Evolutionary conservation across 495 filamentous ascomycete species (phyloP).

Genomic region (Acidiella bohemica): DNA sequence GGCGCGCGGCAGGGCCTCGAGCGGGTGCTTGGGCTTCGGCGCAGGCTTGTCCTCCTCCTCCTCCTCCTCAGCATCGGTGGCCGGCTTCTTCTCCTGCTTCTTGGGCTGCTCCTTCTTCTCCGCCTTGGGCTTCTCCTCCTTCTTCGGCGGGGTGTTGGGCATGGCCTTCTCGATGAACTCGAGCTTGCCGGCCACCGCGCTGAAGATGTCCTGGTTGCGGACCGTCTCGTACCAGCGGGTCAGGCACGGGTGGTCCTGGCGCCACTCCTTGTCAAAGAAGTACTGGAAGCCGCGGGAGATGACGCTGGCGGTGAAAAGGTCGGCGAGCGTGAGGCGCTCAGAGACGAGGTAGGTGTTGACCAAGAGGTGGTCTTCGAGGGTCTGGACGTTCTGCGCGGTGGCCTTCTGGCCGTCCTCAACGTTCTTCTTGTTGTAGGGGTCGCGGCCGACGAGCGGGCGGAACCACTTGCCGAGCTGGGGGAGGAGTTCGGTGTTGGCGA

Average conservation of each 20-base stretch:
- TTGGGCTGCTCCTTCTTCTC: conserved; percentile 40
- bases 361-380: conserved; percentile 75
- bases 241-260: conserved; percentile 64
- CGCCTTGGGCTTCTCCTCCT: conserved; percentile 46
- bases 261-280: conserved; percentile 81
- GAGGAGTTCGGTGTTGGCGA: conserved; percentile 74
- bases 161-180: conserved; percentile 70
- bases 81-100: conserved; percentile 35
- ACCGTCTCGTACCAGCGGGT: conserved; percentile 92
- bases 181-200: conserved; percentile 57
- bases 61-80: conserved; percentile 43
- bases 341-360: conserved; percentile 94
- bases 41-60: conserved; percentile 57
- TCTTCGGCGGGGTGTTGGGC: conserved; percentile 85
- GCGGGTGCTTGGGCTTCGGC: conserved; percentile 92
- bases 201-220: conserved; percentile 80
- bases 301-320: conserved; percentile 68
- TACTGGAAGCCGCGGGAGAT: conserved; percentile 73
- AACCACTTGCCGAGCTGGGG: conserved; percentile 66
- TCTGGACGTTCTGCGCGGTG: conserved; percentile 49
- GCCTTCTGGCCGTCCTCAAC: conserved; percentile 64
- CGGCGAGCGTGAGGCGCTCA: conserved; percentile 92
- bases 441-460: conserved; percentile 70
- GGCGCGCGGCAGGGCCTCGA: conserved; percentile 71
- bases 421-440: conserved; percentile 93